Evolutionary conservation across 257 asterid genomes (phyloP), one percentile per base, ranked within the genome.

Genomic region (Solanum tarapatanum): DNA sequence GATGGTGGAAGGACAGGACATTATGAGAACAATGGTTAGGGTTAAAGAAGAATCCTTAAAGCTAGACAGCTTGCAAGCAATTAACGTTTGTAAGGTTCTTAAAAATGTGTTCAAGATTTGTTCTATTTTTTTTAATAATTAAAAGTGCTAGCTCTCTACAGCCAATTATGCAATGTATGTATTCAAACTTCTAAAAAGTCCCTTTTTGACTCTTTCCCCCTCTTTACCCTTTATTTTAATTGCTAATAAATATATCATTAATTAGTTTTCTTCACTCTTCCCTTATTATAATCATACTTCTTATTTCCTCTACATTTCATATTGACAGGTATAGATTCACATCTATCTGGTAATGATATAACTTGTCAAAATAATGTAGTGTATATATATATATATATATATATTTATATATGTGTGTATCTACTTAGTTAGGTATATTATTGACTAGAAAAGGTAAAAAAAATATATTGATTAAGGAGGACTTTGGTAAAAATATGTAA

Each of bases 41-140:
- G 73, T 88, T 90, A 86, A 64, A 62, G 35, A 91, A 94, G 93
- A 92, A 92, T 94, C 97, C 93, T 74, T 36, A 91, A 93, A 92
- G 93, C 76, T 89, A 90, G 92, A 94, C 98, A 95, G 97, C 97
- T 94, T 94, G 96, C 91, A 87, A 86, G 94, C 97, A 84, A 64
- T 60, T 58, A 33, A 30, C 30, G 37, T 84, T 23, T 35, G 74
- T 84, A 84, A 14, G 77, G 74, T 36, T 84, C 87, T 84, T 9
- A 62, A n/a, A 30, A 7, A 13, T 12, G 60, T 84, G n/a, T 35
- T 62, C 14, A 62, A 60, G 51, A 13, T 28, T 68, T 37, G 74
- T 48, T 28, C n/a, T 26, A 13, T 5, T 30, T 39, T 39, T 64
- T 26, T 51, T 17, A 35, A 84, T 70, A 66, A 6, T 84, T 14